phyloP scores from a whole-genome alignment of 768 basidiomycete genomes.

The Lactifluus piperatus region DNA sequence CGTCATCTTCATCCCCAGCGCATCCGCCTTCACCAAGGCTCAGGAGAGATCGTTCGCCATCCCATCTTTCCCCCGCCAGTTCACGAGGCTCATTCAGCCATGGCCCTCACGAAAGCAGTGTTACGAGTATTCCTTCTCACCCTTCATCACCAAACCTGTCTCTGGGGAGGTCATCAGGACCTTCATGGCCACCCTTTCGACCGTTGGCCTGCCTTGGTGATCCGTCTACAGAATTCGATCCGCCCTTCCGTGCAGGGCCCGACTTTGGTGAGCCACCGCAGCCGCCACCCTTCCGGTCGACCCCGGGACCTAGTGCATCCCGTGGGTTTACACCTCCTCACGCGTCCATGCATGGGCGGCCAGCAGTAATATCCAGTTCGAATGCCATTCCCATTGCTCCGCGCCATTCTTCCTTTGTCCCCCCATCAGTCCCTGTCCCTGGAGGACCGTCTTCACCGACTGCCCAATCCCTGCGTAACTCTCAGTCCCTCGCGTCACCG shows the following conservation, averaged over 20 bases:
- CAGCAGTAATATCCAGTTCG: not conserved
- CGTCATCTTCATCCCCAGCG: slow-evolving; percentile 5
- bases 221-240: slow-evolving; percentile 4
- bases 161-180: slow-evolving; percentile 2
- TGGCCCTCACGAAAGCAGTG: slow-evolving; percentile 5
- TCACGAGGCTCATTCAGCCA: slow-evolving; percentile 10
- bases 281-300: slow-evolving; percentile 2
- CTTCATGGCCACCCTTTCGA: slow-evolving; percentile 16
- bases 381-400: slow-evolving; percentile 6
- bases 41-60: slow-evolving; percentile 5
- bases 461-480: not conserved
- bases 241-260: slow-evolving; percentile 16
- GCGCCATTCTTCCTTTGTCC: not conserved
- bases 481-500: not conserved
- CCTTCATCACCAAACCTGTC: slow-evolving; percentile 7
- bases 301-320: not conserved
- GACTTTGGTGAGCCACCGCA: slow-evolving; percentile 5
- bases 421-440: not conserved
- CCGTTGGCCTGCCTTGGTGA: slow-evolving; percentile 1
- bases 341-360: not conserved
- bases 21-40: slow-evolving; percentile 2
- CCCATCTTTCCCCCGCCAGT: slow-evolving; percentile 8
- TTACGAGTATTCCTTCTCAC: slow-evolving; percentile 6
- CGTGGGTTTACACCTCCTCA: not conserved
- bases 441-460: slow-evolving; percentile 1